phyloP scores from a whole-genome alignment of 164 flowering plant species.

The Kingdonia uniflora region DNA sequence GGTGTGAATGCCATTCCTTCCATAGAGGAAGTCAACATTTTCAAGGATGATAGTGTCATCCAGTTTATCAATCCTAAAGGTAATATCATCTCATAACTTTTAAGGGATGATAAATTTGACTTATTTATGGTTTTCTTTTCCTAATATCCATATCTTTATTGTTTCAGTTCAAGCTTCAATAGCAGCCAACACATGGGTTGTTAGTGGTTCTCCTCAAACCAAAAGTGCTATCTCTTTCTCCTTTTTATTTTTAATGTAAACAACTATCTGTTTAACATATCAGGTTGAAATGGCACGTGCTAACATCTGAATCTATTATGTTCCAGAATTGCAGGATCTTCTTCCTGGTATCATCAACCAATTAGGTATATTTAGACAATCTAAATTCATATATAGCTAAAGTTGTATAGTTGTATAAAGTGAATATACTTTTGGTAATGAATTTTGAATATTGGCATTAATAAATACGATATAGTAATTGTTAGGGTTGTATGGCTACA shows the following conservation, averaged over 20 bases:
- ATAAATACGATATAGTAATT: too few relatives aligned
- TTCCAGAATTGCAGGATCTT: slow-evolving; percentile 33
- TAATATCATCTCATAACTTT: neutral
- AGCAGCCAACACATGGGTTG: slow-evolving; percentile 85
- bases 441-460: too few relatives aligned
- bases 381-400: too few relatives aligned
- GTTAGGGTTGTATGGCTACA: too few relatives aligned
- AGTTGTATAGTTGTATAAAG: too few relatives aligned
- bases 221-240: slow-evolving; percentile 24
- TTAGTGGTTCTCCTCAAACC: slow-evolving; percentile 66
- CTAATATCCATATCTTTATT: slow-evolving; percentile 2
- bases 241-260: neutral
- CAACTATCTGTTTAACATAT: neutral
- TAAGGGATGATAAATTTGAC: neutral
- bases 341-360: slow-evolving; percentile 40
- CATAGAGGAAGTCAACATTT: slow-evolving; percentile 53
- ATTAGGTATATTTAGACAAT: slow-evolving; percentile 30
- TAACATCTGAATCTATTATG: neutral
- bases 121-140: neutral
- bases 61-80: slow-evolving; percentile 48
- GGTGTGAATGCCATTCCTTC: slow-evolving; percentile 52
- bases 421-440: too few relatives aligned
- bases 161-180: slow-evolving; percentile 73
- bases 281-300: neutral
- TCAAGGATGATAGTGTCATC: slow-evolving; percentile 45